Evolutionary conservation across 2,329 filamentous ascomycete genomes (phyloP).

Genomic region (Huntiella abstrusa): DNA sequence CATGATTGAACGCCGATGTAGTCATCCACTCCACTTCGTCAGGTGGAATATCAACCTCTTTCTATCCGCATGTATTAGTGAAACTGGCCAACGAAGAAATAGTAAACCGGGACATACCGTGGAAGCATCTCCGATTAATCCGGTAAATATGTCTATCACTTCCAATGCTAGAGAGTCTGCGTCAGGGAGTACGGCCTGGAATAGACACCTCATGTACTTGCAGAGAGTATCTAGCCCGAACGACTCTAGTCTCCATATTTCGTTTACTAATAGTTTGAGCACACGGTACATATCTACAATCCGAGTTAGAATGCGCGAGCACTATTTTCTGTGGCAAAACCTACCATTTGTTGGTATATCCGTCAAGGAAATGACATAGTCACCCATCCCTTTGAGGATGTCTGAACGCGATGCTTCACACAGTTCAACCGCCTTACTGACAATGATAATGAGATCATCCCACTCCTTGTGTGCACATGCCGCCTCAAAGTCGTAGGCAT

Average conservation of each 20-base stretch:
- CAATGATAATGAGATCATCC: constrained; percentile 43
- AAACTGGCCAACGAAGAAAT: not conserved
- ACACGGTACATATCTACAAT: constrained; percentile 29
- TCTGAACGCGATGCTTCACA: constrained; percentile 22
- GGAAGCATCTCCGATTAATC: constrained; percentile 30
- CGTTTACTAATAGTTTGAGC: constrained; percentile 50
- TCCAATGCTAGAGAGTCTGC: constrained; percentile 36
- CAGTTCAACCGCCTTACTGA: constrained; percentile 27
- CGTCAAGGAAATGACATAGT: constrained; percentile 36
- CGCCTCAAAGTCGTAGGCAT: constrained; percentile 66
- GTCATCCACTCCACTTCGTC: constrained; percentile 63
- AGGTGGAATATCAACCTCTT: constrained; percentile 30
- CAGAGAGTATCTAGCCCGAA: constrained; percentile 43
- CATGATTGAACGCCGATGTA: constrained; percentile 49
- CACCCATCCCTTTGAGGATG: constrained; percentile 45
- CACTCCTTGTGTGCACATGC: constrained; percentile 47
- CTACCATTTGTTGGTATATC: constrained; percentile 32
- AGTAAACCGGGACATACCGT: constrained; percentile 21
- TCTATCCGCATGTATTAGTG: constrained; percentile 9
- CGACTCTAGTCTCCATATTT: constrained; percentile 37
- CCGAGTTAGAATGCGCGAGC: not conserved
- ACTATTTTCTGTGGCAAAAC: constrained; percentile 5
- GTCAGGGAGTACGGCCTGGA: constrained; percentile 43
- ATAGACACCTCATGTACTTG: constrained; percentile 62
- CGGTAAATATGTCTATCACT: constrained; percentile 44